Base-by-base conservation (phyloP, 225 moss, liverwort and hornwort genomes). In the Physcomitrium patens region DNA sequence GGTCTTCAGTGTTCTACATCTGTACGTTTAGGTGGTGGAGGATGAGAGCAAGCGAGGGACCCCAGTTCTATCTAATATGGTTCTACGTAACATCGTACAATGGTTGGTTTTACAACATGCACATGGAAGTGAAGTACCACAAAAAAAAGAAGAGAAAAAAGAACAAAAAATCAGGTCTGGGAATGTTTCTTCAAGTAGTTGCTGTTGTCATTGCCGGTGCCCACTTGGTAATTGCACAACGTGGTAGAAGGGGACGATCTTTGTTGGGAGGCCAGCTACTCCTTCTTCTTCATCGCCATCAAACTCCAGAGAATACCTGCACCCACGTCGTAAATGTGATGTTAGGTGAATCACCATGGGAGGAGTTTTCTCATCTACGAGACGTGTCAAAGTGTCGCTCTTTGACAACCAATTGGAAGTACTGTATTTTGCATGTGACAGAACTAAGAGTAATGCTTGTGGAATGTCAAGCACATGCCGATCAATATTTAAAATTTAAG, bases 201-300 rank as follows among this genome's bases (percentile, higher is more conserved):
- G 31, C 31, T 37, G 31, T 4, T 49, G 44, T 79, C 77, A 90
- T 76, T 88, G 88, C 10, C 83, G 82, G 70, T 90, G 91, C 67
- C 85, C 88, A 69, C 87, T 84, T 20, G 86, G 79, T 63, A 87
- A 70, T 14, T 76, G 85, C 26, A 86, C 90, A 69, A 88, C 82
- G 56, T 76, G 64, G 67, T 82, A 63, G 65, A 85, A 87, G 13
- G 24, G 78, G 27, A 87, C 90, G 70, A 47, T 62, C 76, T 81
- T 80, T 68, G 77, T 69, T 12, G 81, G 92, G 63, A 83, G 79
- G 3, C 87, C 90, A 17, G 82, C 89, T 13, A 79, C 15, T 22
- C 91, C 91, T 49, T 91, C 91, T 67, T 91, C 91, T 74, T 88
- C 91, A 68, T 91, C 91, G 22, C 84, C 88, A 78, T 94, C 94